Evolutionary conservation across 2,329 filamentous ascomycete species (phyloP), one percentile per base, ranked within the genome.

Genomic region (Mycocentrospora acerina): DNA sequence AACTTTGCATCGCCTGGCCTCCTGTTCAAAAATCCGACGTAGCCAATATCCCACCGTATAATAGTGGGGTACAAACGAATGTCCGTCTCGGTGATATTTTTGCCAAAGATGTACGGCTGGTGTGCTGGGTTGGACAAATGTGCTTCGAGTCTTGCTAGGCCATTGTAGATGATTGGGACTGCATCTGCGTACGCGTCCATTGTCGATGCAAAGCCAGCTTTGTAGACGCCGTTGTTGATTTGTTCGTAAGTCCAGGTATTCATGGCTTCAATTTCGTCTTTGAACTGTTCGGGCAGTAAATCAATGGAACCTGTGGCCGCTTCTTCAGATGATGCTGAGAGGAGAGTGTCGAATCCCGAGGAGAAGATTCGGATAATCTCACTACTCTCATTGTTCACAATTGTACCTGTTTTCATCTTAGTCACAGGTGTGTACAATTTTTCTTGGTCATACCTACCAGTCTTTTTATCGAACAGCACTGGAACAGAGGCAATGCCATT

Each of bases 151-250:
- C 79, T 76, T 69, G 94, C 87, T 9, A 96, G 81, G 0, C 83
- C 82, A 42, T 78, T 74, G 66, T 95, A 96, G 9, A 96, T 77
- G 0, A 76, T 72, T 7, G 64, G 67, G 2, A 94, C 83, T 56
- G 86, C 84, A 42, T 77, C 76, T 60, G 91, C 86, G 68, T 96
- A 95, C 2, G 89, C 89, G 51, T 81, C 80, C 68, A 91, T 85
- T 1, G 83, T 86, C 2, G 85, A 90, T 22, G 90, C 90, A 60
- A 95, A 95, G 29, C 90, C 90, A 44, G 82, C 67, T 53, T 75
- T 74, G 55, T 75, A 79, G 7, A 78, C 72, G 1, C 75, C 76
- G 42, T 79, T 76, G 53, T 78, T 78, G 47, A 79, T 69, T 4
- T 57, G 60, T 29, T 71, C 80, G 69, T 95, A 95, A 15, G 82